These are phyloP conservation scores for Lactifluus volemus DNA, from an alignment of 768 basidiomycete genomes.

Conservation along the genomic window DNA sequence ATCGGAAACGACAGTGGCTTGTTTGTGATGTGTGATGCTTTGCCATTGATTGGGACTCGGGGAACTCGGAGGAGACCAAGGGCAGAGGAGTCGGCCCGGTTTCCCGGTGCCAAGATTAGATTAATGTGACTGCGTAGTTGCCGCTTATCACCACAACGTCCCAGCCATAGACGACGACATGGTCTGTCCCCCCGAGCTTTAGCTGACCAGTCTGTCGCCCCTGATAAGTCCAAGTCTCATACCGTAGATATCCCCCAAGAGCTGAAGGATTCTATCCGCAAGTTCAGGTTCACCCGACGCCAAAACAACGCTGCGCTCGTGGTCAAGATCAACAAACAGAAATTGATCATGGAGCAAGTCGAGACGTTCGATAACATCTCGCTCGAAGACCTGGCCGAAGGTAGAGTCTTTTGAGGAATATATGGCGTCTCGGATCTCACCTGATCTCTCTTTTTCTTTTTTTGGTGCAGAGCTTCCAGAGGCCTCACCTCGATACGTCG, in stretches of 20 bases:
- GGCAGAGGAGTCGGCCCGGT: background rate
- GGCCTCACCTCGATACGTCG: conserved; percentile 77
- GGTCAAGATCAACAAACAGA: conserved; percentile 84
- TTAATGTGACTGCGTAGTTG: background rate
- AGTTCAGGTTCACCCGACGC: conserved; percentile 68
- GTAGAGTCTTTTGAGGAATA: conserved; percentile 30
- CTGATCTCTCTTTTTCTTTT: background rate
- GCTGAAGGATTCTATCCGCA: conserved; percentile 71
- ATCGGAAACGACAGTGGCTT: too few species aligned
- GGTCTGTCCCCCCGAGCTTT: background rate
- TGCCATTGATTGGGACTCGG: too few species aligned
- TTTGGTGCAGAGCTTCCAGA: conserved; percentile 65
- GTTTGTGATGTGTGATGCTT: too few species aligned
- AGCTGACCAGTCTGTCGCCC: background rate
- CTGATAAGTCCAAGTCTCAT: conserved; percentile 36
- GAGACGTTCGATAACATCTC: conserved; percentile 69
- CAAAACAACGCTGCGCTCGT: conserved; percentile 67
- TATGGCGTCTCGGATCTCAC: background rate
- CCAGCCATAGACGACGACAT: conserved; percentile 1
- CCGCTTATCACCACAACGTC: background rate
- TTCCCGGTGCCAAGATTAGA: background rate
- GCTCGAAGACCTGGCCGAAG: conserved; percentile 83
- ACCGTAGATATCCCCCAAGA: conserved; percentile 82
- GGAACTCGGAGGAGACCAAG: too few species aligned
- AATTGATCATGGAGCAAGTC: conserved; percentile 75